Base-by-base conservation (phyloP, 371 early-diverging fungal species). In the Cladochytrium tenue region DNA sequence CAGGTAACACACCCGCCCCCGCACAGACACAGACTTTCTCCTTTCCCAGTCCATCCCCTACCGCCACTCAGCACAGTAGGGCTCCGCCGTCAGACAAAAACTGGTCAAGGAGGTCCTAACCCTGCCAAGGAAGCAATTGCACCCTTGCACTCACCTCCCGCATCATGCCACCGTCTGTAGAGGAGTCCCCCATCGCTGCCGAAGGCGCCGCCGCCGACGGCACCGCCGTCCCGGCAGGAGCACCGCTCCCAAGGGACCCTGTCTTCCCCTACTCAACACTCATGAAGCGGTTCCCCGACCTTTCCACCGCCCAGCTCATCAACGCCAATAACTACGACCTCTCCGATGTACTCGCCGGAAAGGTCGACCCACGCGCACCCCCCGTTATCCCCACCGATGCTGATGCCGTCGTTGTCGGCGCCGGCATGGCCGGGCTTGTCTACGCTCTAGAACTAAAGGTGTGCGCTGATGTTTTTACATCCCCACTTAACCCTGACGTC, bases 281-380 rank as follows among this genome's bases (percentile, higher is more conserved):
- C 3, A n/a, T 10, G 10, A 59, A 43, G 60, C 4, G 10, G 52
- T 2, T 31, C 25, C 61, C 66, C 3, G 32, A 53, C 33, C 53
- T 66, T 33, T 23, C 66, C 60, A 52, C 27, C 7, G 66, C 59
- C 23, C 66, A 66, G 56, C 28, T 66, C 60, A 59, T 66, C 60
- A 66, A 66, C 66, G 27, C 61, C 31, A 60, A 60, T 52, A 66
- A 66, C 61, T 66, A 52, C 66, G 25, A 20, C 30, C 3, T 51
- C 25, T 28, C 4, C n/a, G 52, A 60, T 32, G 32, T 50, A 3
- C 23, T 3, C 20, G 1, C 25, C 3, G 53, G 53, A 15, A 32
- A 5, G 4, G 53, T 53, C 31, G 66, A 50, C 52, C 26, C 57
- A 4, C 25, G 10, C 35, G 51, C 52, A 1, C 7, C 50, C n/a